Evolutionary conservation across 768 basidiomycete genomes (phyloP), one percentile per base, ranked within the genome.

Genomic region (Xanthoconium purpureum): DNA sequence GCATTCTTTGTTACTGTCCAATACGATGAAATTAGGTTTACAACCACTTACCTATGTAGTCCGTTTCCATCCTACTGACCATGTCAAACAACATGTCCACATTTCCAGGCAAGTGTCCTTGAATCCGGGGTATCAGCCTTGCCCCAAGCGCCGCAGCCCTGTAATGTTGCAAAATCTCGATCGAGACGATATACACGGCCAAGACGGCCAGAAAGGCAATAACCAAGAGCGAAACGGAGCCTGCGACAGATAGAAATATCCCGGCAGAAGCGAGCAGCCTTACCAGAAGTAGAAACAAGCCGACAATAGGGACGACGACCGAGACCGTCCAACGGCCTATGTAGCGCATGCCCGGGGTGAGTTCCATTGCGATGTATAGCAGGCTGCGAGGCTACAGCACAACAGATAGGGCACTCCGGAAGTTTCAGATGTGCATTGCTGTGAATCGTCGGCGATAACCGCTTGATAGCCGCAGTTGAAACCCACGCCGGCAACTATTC

Each of bases 21-120:
- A 20, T 20, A 24, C 33, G 9, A 42, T 14, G 13, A 20, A 17
- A 42, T 44, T 4, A 6, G 14, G 37, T 43, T 24, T 14, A 15
- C 2, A 45, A 57, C 39, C 17, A 12, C 28, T 30, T 55, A 75
- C 78, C 75, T 24, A 74, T 63, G 57, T 77, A 78, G 8, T 75
- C 75, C 6, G 60, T 64, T 37, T 65, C 61, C 32, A 52, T 52
- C 37, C 56, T 60, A 0, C 56, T 8, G 3, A 70, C 20, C 24
- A 72, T 58, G 14, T 54, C 18, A 4, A 60, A 17, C 13, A 78
- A 38, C 13, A 70, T 37, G 52, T 79, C 78, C 24, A 69, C 24
- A 59, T 71, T 73, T n/a, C 73, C 77, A 5, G 69, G 66, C 54
- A 63, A 56, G 40, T 58, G 56, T 13, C 77, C 75, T n/a, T 50